Conservation (phyloP, 2,329 filamentous ascomycete genomes). For the Lojkania enalia region DNA sequence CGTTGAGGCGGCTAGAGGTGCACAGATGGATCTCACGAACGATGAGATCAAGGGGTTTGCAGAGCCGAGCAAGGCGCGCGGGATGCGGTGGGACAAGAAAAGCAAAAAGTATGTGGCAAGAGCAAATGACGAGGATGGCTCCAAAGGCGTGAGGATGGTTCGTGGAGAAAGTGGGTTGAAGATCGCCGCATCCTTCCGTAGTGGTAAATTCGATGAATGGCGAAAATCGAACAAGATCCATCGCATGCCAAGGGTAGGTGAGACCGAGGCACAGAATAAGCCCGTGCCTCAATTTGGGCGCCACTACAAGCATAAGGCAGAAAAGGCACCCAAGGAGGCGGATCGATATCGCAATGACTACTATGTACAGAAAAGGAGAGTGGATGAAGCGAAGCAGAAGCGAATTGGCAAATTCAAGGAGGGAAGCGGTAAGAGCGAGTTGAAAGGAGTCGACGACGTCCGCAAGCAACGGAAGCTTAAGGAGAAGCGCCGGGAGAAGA, state of each 20-base stretch:
- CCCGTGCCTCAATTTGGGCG: slow-evolving; percentile 49
- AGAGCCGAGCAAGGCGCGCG: slow-evolving; percentile 69
- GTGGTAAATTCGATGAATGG: slow-evolving; percentile 92
- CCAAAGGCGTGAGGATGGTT: slow-evolving; percentile 71
- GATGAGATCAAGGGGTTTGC: slow-evolving; percentile 86
- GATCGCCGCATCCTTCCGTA: slow-evolving; percentile 91
- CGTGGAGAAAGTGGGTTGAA: slow-evolving; percentile 91
- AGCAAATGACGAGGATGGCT: slow-evolving; percentile 94
- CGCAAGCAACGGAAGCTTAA: slow-evolving; percentile 77
- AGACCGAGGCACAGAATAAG: slow-evolving; percentile 64
- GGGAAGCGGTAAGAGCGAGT: slow-evolving; percentile 72
- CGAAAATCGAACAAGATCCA: slow-evolving; percentile 81
- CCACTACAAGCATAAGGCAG: slow-evolving; percentile 82
- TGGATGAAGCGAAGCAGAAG: slow-evolving; percentile 85
- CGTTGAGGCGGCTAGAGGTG: slow-evolving; percentile 80
- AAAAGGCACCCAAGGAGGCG: slow-evolving; percentile 87
- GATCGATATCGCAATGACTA: slow-evolving; percentile 93
- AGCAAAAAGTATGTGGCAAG: slow-evolving; percentile 91
- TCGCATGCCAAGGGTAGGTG: slow-evolving; percentile 78
- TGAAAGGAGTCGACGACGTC: slow-evolving; percentile 82
- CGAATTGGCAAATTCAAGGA: slow-evolving; percentile 74
- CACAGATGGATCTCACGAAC: slow-evolving; percentile 88
- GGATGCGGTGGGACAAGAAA: slow-evolving; percentile 96
- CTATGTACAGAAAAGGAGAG: slow-evolving; percentile 84
- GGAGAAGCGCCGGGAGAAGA: slow-evolving; percentile 82